Conservation (phyloP, 1,139 yeast genomes). For the Taiozyma onychis region DNA sequence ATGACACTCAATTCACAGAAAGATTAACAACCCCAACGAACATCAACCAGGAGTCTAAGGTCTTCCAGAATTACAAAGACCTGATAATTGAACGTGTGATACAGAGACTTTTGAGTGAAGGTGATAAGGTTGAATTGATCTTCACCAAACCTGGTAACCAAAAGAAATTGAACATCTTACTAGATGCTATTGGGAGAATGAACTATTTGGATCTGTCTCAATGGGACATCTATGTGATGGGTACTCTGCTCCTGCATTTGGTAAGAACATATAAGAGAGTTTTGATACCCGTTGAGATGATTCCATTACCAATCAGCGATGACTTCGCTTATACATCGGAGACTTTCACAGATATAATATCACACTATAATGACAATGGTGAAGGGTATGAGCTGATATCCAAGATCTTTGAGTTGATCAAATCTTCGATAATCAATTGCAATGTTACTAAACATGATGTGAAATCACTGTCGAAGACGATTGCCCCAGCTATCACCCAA, state of each 20-base stretch:
- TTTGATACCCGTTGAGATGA: constrained; percentile 38
- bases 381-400: constrained; percentile 27
- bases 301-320: constrained; percentile 44
- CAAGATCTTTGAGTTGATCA: constrained; percentile 39
- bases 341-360: constrained; percentile 32
- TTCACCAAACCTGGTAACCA: constrained; percentile 58
- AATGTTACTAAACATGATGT: constrained; percentile 41
- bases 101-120: constrained; percentile 41
- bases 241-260: constrained; percentile 46
- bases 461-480: constrained; percentile 40
- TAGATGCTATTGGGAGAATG: constrained; percentile 49
- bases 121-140: constrained; percentile 39
- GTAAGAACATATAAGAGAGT: constrained; percentile 40
- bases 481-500: constrained; percentile 48
- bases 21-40: constrained; percentile 29
- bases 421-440: constrained; percentile 29
- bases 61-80: constrained; percentile 30
- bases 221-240: constrained; percentile 59
- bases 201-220: constrained; percentile 50
- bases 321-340: constrained; percentile 34
- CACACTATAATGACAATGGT: constrained; percentile 17
- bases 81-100: constrained; percentile 38
- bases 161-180: constrained; percentile 42
- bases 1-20: constrained; percentile 36
- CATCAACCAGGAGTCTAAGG: constrained; percentile 24